Base-by-base conservation (phyloP, 768 basidiomycete genomes). In the Galerina marginata region DNA sequence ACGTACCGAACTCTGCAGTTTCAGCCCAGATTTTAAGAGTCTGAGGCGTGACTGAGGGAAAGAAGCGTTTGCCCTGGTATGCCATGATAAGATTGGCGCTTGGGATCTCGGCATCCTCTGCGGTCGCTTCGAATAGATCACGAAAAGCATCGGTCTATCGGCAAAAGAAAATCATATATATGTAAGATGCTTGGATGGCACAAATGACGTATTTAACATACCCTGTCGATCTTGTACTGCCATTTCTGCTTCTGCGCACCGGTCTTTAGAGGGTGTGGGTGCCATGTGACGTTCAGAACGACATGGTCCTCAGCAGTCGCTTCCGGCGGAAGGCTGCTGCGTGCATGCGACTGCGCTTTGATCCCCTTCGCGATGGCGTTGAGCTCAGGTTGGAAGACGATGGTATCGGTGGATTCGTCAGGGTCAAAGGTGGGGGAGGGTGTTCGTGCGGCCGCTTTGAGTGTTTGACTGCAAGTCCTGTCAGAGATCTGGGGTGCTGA, bases 21-120 rank as follows among this genome's bases (percentile, higher is more conserved):
- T 88, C 83, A 3, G 79, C 81, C 87, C 89, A 91, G 14, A 93
- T 83, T 12, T 79, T 80, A 46, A 93, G 78, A 15, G 83, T 81
- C 38, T 83, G 76, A 0, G 92, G 91, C 0, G 88, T 88, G 3
- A 86, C 84, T 12, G 88, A 90, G 10, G 89, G 78, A 67, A 86
- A 92, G 43, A 94, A 76, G 2, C 85, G 88, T 54, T 81, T 84
- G 40, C 84, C 81, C 29, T 86, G 79, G 59, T 87, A 84, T 7
- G 75, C 87, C 61, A 94, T 75, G 33, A 92, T 77, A 1, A 94
- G 74, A 56, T 81, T 81, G 15, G 82, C 77, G 2, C 70, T 65
- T 16, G 80, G 76, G 11, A 91, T 77, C 16, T 71, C 71, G 1
- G 83, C 86, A 38, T 86, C 77, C 54, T 92, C 88, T 6, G 91